Evolutionary conservation across 495 filamentous ascomycete genomes (phyloP), one percentile per base, ranked within the genome.

Genomic region (Aspergillus wentii): DNA sequence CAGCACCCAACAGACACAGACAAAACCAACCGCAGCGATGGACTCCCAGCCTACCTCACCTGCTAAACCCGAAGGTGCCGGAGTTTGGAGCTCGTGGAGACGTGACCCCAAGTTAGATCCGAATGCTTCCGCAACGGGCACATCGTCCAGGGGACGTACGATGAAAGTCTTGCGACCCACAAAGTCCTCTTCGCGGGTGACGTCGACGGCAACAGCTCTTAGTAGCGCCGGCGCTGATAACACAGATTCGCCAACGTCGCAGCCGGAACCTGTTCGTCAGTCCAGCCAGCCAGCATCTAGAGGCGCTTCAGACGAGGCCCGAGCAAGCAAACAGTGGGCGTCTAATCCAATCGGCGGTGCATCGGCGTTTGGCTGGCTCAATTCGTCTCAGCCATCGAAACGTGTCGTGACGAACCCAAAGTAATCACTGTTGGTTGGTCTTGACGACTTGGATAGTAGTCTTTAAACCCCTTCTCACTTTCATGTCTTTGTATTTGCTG

Each of bases 331-430:
- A 46, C 57, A 62, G n/a, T 66, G 72, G 37, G 62, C 65, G 4
- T 49, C 80, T 16, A 96, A 96, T 56, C 90, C 92, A 3, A 71
- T 96, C 26, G 92, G 92, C 8, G 82, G 86, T 23, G 92, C 86
- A n/a, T 91, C 88, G 17, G 92, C 92, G 10, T 98, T 98, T 68
- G 76, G 84, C n/a, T 98, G 90, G 89, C 79, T 96, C 62, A 83
- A 82, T 49, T 51, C 66, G 19, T 38, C 49, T 8, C 46, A 51
- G 27, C 33, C 47, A 9, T 23, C 18, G 11, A 43, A 16, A 1
- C 39, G 36, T 28, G 34, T 35, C 18, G 39, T 39, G 15, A 45
- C 33, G 33, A 48, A 43, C 20, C 39, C 46, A 52, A 56, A 52
- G 38, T 66, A 50, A 49, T n/a, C n/a, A n/a, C n/a, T n/a, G n/a